Percentiles rank a stretch among this genome's conserved stretches.
Evolutionary conservation across 2,329 filamentous ascomycete genomes (phyloP).

Genomic region (Xylaria sp.): DNA sequence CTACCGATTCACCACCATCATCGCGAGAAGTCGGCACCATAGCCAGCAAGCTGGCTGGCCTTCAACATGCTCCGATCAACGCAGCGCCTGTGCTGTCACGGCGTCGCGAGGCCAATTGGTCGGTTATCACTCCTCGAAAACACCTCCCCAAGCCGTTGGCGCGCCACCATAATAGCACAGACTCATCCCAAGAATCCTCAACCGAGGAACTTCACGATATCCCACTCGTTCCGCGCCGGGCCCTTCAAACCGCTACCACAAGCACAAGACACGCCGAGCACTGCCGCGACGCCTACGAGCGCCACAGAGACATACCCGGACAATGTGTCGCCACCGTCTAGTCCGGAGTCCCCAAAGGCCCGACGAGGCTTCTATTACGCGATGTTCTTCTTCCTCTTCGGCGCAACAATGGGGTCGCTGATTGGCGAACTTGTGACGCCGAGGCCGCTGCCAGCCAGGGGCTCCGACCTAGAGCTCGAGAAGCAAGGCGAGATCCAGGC

Average conservation of each 20-base stretch:
- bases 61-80: slow-evolving; percentile 30
- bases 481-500: slow-evolving; percentile 54
- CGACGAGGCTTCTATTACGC: slow-evolving; percentile 45
- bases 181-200: not conserved
- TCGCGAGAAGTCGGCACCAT: not conserved
- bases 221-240: slow-evolving; percentile 6
- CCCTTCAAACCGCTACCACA: slow-evolving; percentile 8
- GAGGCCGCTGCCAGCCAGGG: slow-evolving; percentile 53
- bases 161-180: not conserved
- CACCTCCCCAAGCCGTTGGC: not conserved
- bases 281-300: too few species aligned
- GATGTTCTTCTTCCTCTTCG: slow-evolving; percentile 54
- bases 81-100: slow-evolving; percentile 30
- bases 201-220: slow-evolving; percentile 29
- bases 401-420: slow-evolving; percentile 53
- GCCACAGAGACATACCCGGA: not conserved
- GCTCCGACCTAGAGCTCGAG: slow-evolving; percentile 54
- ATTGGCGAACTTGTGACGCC: slow-evolving; percentile 56
- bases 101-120: slow-evolving; percentile 19
- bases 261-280: not conserved
- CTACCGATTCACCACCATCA: not conserved
- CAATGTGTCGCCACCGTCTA: not conserved
- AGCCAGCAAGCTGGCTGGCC: not conserved
- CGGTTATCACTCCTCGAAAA: not conserved
- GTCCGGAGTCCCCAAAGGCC: slow-evolving; percentile 42